Conservation (phyloP, 2,329 filamentous ascomycete genomes). For the Diaporthe vaccinii region DNA sequence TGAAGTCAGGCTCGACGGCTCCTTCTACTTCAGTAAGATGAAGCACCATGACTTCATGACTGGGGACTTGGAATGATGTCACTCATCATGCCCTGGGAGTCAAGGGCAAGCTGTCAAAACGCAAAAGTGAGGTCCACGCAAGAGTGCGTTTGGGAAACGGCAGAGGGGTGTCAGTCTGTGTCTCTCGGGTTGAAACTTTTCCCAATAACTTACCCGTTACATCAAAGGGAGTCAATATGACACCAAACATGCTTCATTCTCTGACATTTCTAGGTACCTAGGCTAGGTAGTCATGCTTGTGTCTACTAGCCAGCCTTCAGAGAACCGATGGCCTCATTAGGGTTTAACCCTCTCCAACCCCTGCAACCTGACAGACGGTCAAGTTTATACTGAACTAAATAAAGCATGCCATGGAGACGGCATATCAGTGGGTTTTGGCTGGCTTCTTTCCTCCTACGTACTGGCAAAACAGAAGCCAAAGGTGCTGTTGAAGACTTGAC, state of each 20-base stretch:
- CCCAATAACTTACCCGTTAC: too few relatives aligned
- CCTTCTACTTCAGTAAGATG: neutral
- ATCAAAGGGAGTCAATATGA: neutral
- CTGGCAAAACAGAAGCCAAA: neutral
- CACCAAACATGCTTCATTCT: neutral
- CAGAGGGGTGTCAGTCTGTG: neutral
- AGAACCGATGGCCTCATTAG: neutral
- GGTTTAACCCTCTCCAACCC: slow-evolving; percentile 8
- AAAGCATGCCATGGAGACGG: neutral
- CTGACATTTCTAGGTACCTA: neutral
- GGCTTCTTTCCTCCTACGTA: neutral
- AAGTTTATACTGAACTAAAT: neutral
- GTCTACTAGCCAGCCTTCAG: neutral
- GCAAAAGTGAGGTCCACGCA: neutral
- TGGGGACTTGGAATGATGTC: neutral
- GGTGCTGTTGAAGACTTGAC: neutral
- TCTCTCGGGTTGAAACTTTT: rapidly evolving
- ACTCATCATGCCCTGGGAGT: neutral
- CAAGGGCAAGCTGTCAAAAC: neutral
- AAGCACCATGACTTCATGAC: neutral
- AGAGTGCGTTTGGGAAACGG: neutral
- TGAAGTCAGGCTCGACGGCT: neutral
- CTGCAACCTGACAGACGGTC: neutral
- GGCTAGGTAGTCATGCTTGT: neutral
- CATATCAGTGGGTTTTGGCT: neutral